Evolutionary conservation across 768 basidiomycete genomes (phyloP).

Genomic region (Filobasidium wieringae): DNA sequence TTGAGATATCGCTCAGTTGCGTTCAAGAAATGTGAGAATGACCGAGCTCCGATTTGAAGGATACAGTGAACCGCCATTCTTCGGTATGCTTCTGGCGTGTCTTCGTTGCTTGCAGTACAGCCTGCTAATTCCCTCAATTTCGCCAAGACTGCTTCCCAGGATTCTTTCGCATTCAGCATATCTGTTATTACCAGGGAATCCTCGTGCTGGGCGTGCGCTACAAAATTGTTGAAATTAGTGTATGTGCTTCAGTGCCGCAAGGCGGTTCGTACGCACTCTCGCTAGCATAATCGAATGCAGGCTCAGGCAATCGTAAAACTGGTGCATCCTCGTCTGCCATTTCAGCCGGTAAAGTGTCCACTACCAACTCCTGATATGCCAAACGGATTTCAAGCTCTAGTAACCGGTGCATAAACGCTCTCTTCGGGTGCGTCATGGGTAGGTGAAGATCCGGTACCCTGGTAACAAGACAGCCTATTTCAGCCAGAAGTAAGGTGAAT

Average conservation of each 20-base stretch:
- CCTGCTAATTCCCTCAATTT: slow-evolving; percentile 61
- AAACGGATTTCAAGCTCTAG: slow-evolving; percentile 81
- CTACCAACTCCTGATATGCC: slow-evolving; percentile 83
- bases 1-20: slow-evolving; percentile 85
- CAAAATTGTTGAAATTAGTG: background rate
- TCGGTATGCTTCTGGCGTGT: slow-evolving; percentile 56
- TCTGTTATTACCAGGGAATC: slow-evolving; percentile 64
- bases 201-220: slow-evolving; percentile 69
- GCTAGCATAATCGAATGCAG: slow-evolving; percentile 6
- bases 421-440: slow-evolving; percentile 65
- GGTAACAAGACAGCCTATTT: background rate
- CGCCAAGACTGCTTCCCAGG: slow-evolving; percentile 61
- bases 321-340: slow-evolving; percentile 26
- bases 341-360: slow-evolving; percentile 70
- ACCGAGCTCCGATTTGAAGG: slow-evolving; percentile 80
- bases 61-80: slow-evolving; percentile 78
- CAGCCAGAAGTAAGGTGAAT: background rate
- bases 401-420: slow-evolving; percentile 73
- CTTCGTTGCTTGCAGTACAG: slow-evolving; percentile 50
- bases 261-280: too few species aligned
- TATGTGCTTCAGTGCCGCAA: too few species aligned
- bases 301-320: slow-evolving; percentile 8
- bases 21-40: slow-evolving; percentile 95
- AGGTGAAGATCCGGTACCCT: slow-evolving; percentile 80
- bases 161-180: slow-evolving; percentile 55